Evolutionary conservation across 2,329 filamentous ascomycete species (phyloP).

Genomic region (Colletotrichum lini): DNA sequence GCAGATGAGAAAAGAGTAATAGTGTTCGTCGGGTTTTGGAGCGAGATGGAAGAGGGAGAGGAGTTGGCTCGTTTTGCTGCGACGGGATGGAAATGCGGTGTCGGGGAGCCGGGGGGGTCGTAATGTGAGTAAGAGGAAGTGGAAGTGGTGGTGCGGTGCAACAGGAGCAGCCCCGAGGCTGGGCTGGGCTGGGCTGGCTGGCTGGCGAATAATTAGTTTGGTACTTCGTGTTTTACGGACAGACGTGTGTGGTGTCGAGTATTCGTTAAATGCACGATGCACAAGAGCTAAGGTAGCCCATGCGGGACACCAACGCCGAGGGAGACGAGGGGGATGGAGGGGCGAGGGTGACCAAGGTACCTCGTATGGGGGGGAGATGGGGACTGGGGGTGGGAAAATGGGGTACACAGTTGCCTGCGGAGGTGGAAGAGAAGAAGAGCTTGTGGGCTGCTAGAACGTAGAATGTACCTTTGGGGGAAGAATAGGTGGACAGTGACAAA

Average conservation of each 20-base stretch:
- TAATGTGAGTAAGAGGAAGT: conserved; percentile 24
- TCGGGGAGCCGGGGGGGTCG: conserved; percentile 32
- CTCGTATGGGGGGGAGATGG: conserved; percentile 6
- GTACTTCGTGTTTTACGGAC: conserved; percentile 28
- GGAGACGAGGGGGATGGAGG: conserved; percentile 16
- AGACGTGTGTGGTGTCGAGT: conserved; percentile 17
- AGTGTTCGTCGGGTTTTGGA: conserved; percentile 8
- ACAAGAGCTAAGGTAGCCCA: conserved; percentile 27
- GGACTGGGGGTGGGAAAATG: conserved; percentile 27
- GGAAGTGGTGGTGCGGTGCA: conserved; percentile 16
- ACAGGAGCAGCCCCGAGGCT: conserved; percentile 33
- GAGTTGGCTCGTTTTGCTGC: conserved; percentile 31
- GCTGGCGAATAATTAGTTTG: conserved; percentile 40
- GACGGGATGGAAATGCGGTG: conserved; percentile 34
- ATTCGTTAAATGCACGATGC: conserved; percentile 13
- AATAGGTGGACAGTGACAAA: not conserved
- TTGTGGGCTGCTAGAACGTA: not conserved
- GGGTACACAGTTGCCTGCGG: conserved; percentile 1
- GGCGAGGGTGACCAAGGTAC: conserved; percentile 26
- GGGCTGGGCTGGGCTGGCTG: conserved; percentile 36
- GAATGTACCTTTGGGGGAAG: conserved; percentile 2
- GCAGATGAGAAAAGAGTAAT: conserved; percentile 15
- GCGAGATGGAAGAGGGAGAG: conserved; percentile 12
- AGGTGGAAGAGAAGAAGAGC: conserved; percentile 15
- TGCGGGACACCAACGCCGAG: conserved; percentile 35